Percentiles rank a stretch among this genome's conserved stretches.
Conservation (phyloP, 2,329 filamentous ascomycete species). For the Sordariomycetes sp. region DNA sequence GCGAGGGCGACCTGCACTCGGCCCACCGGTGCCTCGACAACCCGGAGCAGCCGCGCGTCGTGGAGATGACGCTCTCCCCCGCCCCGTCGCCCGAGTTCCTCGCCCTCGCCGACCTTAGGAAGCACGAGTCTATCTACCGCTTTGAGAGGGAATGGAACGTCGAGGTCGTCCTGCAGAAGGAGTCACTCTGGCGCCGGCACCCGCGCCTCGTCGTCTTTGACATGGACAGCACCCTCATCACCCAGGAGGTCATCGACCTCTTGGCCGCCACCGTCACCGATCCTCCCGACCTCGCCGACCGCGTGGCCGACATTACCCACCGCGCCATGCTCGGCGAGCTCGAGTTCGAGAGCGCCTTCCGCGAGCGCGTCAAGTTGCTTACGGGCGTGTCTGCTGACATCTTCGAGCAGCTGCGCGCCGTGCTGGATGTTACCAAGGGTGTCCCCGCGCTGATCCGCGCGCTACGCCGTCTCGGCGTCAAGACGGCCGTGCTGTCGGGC, state of each 20-base stretch:
- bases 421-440: slow-evolving; percentile 71
- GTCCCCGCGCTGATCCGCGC: slow-evolving; percentile 61
- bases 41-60: slow-evolving; percentile 44
- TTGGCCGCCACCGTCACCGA: slow-evolving; percentile 67
- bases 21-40: slow-evolving; percentile 54
- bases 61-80: slow-evolving; percentile 52
- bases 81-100: slow-evolving; percentile 49
- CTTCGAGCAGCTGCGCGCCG: slow-evolving; percentile 61
- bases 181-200: slow-evolving; percentile 62
- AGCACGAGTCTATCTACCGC: slow-evolving; percentile 68
- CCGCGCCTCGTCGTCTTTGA: slow-evolving; percentile 89
- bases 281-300: slow-evolving; percentile 57
- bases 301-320: slow-evolving; percentile 80
- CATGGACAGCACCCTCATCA: slow-evolving; percentile 96
- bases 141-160: slow-evolving; percentile 87
- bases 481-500: slow-evolving; percentile 81
- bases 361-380: slow-evolving; percentile 67
- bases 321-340: slow-evolving; percentile 94
- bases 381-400: slow-evolving; percentile 68
- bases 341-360: slow-evolving; percentile 76
- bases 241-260: slow-evolving; percentile 95
- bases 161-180: slow-evolving; percentile 64
- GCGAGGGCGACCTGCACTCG: slow-evolving; percentile 38
- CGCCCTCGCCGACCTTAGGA: slow-evolving; percentile 55
- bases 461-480: slow-evolving; percentile 67